Evolutionary conservation across 2,329 filamentous ascomycete species (phyloP).

Genomic region (Pseudogymnoascus sp.): DNA sequence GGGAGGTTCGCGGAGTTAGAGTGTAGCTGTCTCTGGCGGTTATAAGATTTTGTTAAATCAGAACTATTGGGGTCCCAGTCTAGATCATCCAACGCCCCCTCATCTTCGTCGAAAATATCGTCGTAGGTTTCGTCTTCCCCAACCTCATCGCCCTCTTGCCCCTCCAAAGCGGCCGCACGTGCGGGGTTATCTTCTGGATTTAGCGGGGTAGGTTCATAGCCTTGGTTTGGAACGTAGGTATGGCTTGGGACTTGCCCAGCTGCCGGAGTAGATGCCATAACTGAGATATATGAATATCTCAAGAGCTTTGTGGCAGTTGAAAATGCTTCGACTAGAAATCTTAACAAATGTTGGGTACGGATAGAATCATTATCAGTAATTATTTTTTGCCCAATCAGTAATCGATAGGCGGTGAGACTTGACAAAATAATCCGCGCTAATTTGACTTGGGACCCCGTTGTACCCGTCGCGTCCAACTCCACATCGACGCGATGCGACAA

Average conservation of each 20-base stretch:
- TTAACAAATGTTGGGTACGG: background rate
- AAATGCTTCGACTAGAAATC: background rate
- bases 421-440: slow-evolving; percentile 10
- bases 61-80: slow-evolving; percentile 48
- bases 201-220: slow-evolving; percentile 34
- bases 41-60: slow-evolving; percentile 76
- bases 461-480: slow-evolving; percentile 8
- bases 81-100: slow-evolving; percentile 50
- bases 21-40: slow-evolving; percentile 66
- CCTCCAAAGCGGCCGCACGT: slow-evolving; percentile 26
- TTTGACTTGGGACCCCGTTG: slow-evolving; percentile 1
- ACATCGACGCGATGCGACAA: slow-evolving; percentile 11
- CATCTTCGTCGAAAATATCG: slow-evolving; percentile 48
- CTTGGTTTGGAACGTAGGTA: slow-evolving; percentile 40
- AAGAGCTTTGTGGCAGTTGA: background rate
- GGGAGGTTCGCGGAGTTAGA: slow-evolving; percentile 40
- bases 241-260: slow-evolving; percentile 39
- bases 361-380: slow-evolving; percentile 6
- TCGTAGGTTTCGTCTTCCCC: slow-evolving; percentile 37
- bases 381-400: slow-evolving; percentile 12
- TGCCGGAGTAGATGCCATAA: slow-evolving; percentile 27
- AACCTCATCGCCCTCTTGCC: slow-evolving; percentile 21
- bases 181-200: slow-evolving; percentile 28
- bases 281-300: slow-evolving; percentile 4
- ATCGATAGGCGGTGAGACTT: slow-evolving; percentile 10